Evolutionary conservation across 192 early-diverging fungal genomes (phyloP), one percentile per base, ranked within the genome.

Genomic region (Coemansia sp.): DNA sequence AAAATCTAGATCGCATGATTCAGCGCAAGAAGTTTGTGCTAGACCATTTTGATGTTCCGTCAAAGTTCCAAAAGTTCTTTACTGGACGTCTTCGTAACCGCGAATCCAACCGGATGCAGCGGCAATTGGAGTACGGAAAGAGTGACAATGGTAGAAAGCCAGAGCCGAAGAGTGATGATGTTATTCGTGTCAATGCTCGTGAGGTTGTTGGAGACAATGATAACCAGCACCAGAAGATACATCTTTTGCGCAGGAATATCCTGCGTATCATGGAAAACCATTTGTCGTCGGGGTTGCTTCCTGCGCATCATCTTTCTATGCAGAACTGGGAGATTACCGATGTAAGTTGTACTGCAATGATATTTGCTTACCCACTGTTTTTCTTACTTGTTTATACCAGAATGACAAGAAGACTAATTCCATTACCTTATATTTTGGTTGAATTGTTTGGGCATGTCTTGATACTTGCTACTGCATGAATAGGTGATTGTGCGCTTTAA

Each of bases 261-360:
- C 45, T 71, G 80, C 75, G 75, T 46, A 82, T 82, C 40, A 59
- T 77, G n/a, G 80, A 82, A 47, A 36, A 46, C 8, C 74, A 82
- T 42, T 18, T 82, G 66, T 51, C 80, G 10, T 58, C 65, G 11
- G 68, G 21, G 3, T 56, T 65, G 39, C 58, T 82, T 64, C 80
- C 80, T 1, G 75, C 73, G 10, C 67, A 66, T 41, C 80, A 74
- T 62, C 66, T 82, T 45, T 82, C 80, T 37, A 41, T 77, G 68
- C 80, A 77, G 68, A 70, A 77, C 60, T 82, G 80, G 80, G 74
- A 82, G 41, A 72, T 82, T 19, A 73, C 72, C 6, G 75, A 82
- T 71, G 80, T 70, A 63, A 63, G 74, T 63, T 41, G 32, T 32
- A 4, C 32, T 32, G 32, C 32, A 32, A 32, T 32, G 32, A 32